A percentile compares a stretch with the other conserved stretches of the same genome.
Conservation (phyloP, 257 asterid genomes). For the Osmanthus fragrans region DNA sequence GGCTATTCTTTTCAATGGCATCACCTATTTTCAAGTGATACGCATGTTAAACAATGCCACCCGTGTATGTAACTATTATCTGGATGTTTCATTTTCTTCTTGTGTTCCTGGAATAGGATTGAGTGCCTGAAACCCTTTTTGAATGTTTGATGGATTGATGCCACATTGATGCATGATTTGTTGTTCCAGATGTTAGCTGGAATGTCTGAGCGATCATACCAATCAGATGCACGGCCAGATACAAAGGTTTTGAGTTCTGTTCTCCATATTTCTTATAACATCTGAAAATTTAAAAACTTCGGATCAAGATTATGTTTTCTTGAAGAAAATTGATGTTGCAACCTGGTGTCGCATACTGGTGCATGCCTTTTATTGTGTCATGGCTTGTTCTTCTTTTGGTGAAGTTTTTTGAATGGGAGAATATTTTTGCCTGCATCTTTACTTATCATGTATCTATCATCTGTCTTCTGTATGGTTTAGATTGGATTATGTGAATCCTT, state of each 20-base stretch:
- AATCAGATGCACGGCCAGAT: slow-evolving; percentile 76
- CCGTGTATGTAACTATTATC: slow-evolving; percentile 67
- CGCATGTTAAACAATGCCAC: slow-evolving; percentile 98
- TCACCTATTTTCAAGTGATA: slow-evolving; percentile 97
- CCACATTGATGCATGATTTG: slow-evolving; percentile 25
- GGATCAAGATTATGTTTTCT: not conserved
- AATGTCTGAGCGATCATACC: slow-evolving; percentile 80
- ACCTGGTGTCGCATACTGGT: slow-evolving; percentile 3
- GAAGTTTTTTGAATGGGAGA: not conserved
- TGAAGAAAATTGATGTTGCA: slow-evolving; percentile 18
- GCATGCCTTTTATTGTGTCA: not conserved
- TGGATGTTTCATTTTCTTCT: slow-evolving; percentile 17
- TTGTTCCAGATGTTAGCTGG: slow-evolving; percentile 90
- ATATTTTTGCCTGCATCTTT: not conserved
- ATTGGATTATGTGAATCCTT: slow-evolving; percentile 4
- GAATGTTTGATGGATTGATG: slow-evolving; percentile 16
- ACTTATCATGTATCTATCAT: not conserved
- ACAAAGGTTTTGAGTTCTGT: slow-evolving; percentile 55
- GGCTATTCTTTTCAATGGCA: slow-evolving; percentile 93
- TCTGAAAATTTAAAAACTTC: slow-evolving; percentile 6
- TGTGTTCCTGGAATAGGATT: slow-evolving; percentile 14
- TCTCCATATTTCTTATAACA: slow-evolving; percentile 3
- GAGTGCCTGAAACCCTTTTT: slow-evolving; percentile 6
- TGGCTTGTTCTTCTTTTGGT: not conserved
- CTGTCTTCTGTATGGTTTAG: not conserved